Evolutionary conservation across 371 early-diverging fungal genomes (phyloP), one percentile per base, ranked within the genome.

Genomic region (Paraphysoderma sedebokerense): DNA sequence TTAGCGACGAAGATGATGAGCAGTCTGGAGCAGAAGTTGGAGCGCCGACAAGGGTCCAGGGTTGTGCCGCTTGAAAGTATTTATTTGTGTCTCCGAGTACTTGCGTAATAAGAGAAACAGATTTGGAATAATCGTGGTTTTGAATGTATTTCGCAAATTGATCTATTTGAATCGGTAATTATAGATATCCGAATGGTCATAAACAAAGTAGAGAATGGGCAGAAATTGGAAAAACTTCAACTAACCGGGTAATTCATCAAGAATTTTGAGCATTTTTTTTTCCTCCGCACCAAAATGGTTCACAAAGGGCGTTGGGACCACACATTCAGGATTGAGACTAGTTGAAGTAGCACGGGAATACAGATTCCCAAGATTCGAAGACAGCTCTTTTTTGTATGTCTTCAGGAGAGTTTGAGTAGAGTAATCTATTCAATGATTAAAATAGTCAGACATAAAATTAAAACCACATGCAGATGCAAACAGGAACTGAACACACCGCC

Each of bases 361-460:
- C 15, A 95, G 66, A 54, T 95, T 95, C 35, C 91, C 96, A 7
- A 92, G 67, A 53, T 86, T 87, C 4, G 82, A 81, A 8, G 72
- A 85, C 17, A 92, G 67, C 46, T 83, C 79, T 56, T 87, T 79
- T 34, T 66, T 72, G 58, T 87, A 85, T 28, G 86, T 63, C 45
- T 58, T 70, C 17, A 59, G 47, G 23, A 92, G 70, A 49, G 70
- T 62, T 2, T 66, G 70, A 0, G 69, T 62, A 0, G 85, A 79
- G 50, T 84, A 90, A 48, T 88, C 93, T 70, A 47, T 11, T 31
- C 29, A 28, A 9, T 7, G 5, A 13, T 12, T 5, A 17, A 17
- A 23, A 42, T 36, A 27, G 41, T 0, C 17, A 13, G 20, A 20
- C 34, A 24, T 15, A 37, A 9, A 17, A 12, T 3, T 5, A 12